A percentile compares a stretch with the other conserved stretches of the same genome.
Evolutionary conservation across 164 flowering plant genomes (phyloP).

Genomic region (Santalum album): DNA sequence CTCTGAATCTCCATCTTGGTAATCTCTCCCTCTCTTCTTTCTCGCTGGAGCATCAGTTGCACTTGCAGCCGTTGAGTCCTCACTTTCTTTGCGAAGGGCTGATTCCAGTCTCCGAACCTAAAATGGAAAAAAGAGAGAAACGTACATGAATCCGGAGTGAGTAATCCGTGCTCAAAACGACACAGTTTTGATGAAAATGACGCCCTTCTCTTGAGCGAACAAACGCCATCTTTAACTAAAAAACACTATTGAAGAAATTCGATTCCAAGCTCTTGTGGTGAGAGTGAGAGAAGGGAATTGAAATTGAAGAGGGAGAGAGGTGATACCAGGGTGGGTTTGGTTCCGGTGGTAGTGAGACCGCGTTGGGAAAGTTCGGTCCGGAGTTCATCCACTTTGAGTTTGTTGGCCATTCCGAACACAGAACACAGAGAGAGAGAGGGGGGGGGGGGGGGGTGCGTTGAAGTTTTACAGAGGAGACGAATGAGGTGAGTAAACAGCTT

Average conservation of each 20-base stretch:
- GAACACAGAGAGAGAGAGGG: no score
- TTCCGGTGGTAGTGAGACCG: conserved; percentile 53
- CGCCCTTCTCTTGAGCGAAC: no score
- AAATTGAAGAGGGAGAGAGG: background rate
- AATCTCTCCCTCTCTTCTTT: background rate
- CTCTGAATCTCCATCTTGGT: background rate
- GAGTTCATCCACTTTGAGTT: conserved; percentile 59
- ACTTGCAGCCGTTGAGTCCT: background rate
- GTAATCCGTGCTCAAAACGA: no score
- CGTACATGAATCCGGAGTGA: background rate
- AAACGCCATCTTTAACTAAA: no score
- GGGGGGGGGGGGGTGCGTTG: no score
- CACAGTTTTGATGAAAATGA: no score
- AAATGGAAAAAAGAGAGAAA: background rate
- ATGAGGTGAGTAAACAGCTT: no score
- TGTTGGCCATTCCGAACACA: conserved; percentile 29
- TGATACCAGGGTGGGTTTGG: conserved; percentile 35
- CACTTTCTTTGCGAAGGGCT: background rate
- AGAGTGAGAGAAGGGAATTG: background rate
- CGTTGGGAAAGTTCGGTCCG: conserved; percentile 45
- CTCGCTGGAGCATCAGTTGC: background rate
- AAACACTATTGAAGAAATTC: no score
- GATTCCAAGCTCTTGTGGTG: no score
- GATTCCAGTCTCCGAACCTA: conserved; percentile 2
- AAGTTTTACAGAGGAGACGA: no score